These are phyloP conservation scores for Orychophragmus violaceus DNA, from an alignment of 345 rosid species.

Conservation along the genomic window DNA sequence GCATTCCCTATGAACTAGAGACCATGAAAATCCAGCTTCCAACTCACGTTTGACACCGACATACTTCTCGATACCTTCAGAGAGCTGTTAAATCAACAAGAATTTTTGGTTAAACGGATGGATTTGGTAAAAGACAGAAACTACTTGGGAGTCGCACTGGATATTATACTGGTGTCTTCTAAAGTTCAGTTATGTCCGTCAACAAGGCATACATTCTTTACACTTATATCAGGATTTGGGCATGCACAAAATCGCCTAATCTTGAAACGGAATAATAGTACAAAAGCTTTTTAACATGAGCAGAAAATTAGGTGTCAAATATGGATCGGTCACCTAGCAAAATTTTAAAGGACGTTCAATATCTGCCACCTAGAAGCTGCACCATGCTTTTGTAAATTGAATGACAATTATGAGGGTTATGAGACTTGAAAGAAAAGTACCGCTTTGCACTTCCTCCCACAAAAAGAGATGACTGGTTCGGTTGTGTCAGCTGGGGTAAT, in stretches of 20 bases:
- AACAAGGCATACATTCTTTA: no score
- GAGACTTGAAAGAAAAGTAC: slow-evolving; percentile 34
- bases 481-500: slow-evolving; percentile 27
- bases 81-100: slow-evolving; percentile 42
- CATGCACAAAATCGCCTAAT: no score
- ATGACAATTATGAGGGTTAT: background rate
- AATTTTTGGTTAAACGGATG: background rate
- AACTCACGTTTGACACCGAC: slow-evolving; percentile 71
- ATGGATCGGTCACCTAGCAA: background rate
- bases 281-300: background rate
- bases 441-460: slow-evolving; percentile 63
- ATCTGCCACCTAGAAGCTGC: background rate
- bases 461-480: slow-evolving; percentile 38
- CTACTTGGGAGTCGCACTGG: background rate
- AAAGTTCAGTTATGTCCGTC: no score
- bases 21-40: slow-evolving; percentile 76
- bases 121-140: background rate
- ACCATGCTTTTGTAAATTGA: background rate
- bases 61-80: slow-evolving; percentile 55
- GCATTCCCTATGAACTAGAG: no score
- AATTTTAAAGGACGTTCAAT: background rate
- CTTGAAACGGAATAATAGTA: no score
- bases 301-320: background rate
- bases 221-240: no score
- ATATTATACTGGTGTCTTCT: no score